These are phyloP conservation scores for Rhododendron kiyosumense DNA, from an alignment of 148 eudicot species.

Conservation along the genomic window DNA sequence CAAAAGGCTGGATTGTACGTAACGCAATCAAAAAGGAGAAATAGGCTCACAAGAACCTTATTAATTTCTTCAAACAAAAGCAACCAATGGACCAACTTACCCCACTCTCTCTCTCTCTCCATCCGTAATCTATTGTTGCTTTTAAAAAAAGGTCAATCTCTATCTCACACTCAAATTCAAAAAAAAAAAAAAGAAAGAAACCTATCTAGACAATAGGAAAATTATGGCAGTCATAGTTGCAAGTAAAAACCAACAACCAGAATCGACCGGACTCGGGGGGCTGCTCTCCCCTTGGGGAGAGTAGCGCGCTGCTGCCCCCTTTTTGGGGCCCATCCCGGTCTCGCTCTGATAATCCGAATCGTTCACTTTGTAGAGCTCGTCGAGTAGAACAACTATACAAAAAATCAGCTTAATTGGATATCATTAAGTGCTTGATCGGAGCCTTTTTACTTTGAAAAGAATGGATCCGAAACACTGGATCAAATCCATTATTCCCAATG, in stretches of 20 bases:
- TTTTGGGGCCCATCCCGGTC: too few species aligned
- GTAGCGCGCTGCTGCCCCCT: too few species aligned
- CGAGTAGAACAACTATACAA: too few species aligned
- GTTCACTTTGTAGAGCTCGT: too few species aligned
- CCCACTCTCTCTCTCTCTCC: not conserved
- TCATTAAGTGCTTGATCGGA: too few species aligned
- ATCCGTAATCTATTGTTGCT: not conserved
- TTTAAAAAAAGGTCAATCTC: not conserved
- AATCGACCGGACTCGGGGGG: too few species aligned
- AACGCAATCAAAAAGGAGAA: not conserved
- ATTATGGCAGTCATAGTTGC: not conserved
- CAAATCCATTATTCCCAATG: too few species aligned
- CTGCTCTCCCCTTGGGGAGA: too few species aligned
- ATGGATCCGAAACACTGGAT: too few species aligned
- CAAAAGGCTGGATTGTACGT: not conserved
- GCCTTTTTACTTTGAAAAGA: too few species aligned
- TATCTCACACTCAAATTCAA: not conserved
- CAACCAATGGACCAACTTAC: not conserved
- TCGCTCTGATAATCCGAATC: too few species aligned
- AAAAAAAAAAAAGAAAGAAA: not conserved
- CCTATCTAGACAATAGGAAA: not conserved
- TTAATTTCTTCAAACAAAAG: slow-evolving; percentile 17
- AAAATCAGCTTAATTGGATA: too few species aligned
- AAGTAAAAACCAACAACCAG: not conserved
- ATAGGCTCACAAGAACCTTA: not conserved